Percentiles rank a stretch among this genome's conserved stretches.
Evolutionary conservation across 371 early-diverging fungal genomes (phyloP).

Genomic region (Rhizomucor pusillus): DNA sequence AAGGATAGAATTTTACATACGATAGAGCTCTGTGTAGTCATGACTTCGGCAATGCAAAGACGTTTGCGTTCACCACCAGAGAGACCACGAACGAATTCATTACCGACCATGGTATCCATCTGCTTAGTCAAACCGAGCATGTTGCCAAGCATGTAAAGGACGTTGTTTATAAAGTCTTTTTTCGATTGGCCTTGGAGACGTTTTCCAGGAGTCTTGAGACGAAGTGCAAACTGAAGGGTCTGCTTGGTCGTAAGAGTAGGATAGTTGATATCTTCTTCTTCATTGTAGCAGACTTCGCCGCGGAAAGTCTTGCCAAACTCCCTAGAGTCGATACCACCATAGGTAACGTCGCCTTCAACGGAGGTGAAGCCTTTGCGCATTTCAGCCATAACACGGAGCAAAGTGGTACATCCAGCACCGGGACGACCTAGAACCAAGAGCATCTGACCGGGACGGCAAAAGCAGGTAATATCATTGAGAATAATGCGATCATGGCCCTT

Average conservation of each 20-base stretch:
- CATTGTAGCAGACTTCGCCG: constrained; percentile 44
- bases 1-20: too few relatives aligned
- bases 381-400: constrained; percentile 49
- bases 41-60: constrained; percentile 79
- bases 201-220: constrained; percentile 42
- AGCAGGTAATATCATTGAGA: constrained; percentile 53
- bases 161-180: constrained; percentile 21
- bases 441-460: constrained; percentile 50
- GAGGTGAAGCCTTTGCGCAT: constrained; percentile 35
- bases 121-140: constrained; percentile 71
- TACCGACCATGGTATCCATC: constrained; percentile 78
- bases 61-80: constrained; percentile 89
- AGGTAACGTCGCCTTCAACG: constrained; percentile 35
- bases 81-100: constrained; percentile 77
- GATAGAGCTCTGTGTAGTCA: constrained; percentile 70
- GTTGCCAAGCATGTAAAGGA: constrained; percentile 42
- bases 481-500: constrained; percentile 30
- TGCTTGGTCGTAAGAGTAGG: constrained; percentile 40
- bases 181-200: constrained; percentile 23
- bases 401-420: constrained; percentile 50
- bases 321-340: constrained; percentile 43
- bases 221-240: constrained; percentile 48
- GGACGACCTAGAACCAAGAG: constrained; percentile 53
- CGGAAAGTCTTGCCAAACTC: constrained; percentile 36
- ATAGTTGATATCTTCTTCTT: constrained; percentile 52